A percentile compares a stretch with the other conserved stretches of the same genome.
phyloP scores from a whole-genome alignment of 805 yeast species.

The Starmerella stigmatis region DNA sequence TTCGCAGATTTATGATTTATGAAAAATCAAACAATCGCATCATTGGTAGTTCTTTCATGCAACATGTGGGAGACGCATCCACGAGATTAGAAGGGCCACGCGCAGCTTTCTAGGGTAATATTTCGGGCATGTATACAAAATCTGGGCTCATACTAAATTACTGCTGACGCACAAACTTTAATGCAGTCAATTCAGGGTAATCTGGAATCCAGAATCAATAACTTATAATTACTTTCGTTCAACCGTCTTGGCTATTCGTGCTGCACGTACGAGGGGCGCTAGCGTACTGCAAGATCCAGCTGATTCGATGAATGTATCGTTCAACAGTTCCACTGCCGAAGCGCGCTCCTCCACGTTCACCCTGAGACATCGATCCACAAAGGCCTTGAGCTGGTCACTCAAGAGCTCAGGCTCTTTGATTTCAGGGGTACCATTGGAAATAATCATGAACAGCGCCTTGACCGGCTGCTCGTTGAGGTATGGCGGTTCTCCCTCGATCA shows the following conservation, averaged over 20 bases:
- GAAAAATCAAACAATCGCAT: too few relatives aligned
- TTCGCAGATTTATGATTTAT: too few relatives aligned
- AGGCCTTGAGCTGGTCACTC: slow-evolving; percentile 52
- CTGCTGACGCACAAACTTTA: slow-evolving; percentile 2
- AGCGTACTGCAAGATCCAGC: slow-evolving; percentile 28
- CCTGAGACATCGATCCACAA: slow-evolving; percentile 66
- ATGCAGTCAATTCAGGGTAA: background rate
- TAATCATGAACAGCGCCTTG: slow-evolving; percentile 85
- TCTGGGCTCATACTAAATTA: too few relatives aligned
- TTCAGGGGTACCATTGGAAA: slow-evolving; percentile 93
- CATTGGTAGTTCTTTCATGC: too few relatives aligned
- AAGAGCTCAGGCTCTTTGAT: slow-evolving; percentile 79
- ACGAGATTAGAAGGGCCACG: too few relatives aligned
- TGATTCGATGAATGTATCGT: slow-evolving; percentile 43
- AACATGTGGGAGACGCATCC: too few relatives aligned
- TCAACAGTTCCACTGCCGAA: slow-evolving; percentile 60
- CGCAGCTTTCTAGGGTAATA: too few relatives aligned
- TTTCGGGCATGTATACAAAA: too few relatives aligned
- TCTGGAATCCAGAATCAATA: background rate
- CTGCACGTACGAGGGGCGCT: slow-evolving; percentile 31
- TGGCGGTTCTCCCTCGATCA: slow-evolving; percentile 99
- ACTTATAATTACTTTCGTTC: slow-evolving; percentile 17
- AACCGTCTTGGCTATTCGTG: slow-evolving; percentile 26
- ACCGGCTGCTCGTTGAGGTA: slow-evolving; percentile 92
- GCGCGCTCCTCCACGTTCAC: slow-evolving; percentile 78